Percentiles rank a stretch among this genome's conserved stretches.
phyloP scores from a whole-genome alignment of 345 rosid genomes.

The Laguncularia racemosa region DNA sequence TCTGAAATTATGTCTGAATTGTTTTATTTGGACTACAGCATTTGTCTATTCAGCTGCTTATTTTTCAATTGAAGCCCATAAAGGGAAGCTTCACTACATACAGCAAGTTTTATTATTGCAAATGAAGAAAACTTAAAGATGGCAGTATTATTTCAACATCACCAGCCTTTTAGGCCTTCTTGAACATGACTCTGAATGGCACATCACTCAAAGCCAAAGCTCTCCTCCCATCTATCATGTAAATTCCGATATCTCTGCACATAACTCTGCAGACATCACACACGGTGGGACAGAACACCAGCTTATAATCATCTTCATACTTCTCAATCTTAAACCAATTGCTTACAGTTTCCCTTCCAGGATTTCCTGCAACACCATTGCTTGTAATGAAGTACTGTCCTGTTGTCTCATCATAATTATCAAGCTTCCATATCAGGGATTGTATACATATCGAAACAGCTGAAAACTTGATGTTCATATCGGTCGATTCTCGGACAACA shows the following conservation, averaged over 20 bases:
- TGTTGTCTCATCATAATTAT: slow-evolving; percentile 21
- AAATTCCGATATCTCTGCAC: slow-evolving; percentile 53
- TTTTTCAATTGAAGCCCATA: too few species aligned
- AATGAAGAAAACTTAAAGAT: not conserved
- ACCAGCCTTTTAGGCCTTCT: slow-evolving; percentile 20
- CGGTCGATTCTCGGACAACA: slow-evolving; percentile 21
- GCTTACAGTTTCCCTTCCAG: slow-evolving; percentile 31
- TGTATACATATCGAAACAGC: slow-evolving; percentile 31
- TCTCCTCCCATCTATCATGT: slow-evolving; percentile 24
- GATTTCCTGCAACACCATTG: slow-evolving; percentile 56
- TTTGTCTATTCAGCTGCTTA: too few species aligned
- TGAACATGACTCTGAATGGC: slow-evolving; percentile 47
- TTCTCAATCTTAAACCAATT: slow-evolving; percentile 70
- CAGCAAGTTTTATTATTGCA: too few species aligned
- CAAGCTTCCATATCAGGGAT: slow-evolving; percentile 48
- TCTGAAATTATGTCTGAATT: too few species aligned
- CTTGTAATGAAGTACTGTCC: slow-evolving; percentile 34
- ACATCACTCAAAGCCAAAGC: slow-evolving; percentile 46
- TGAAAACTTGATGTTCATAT: slow-evolving; percentile 39
- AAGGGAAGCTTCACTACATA: too few species aligned
- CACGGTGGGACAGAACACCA: slow-evolving; percentile 55
- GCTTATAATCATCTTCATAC: slow-evolving; percentile 37
- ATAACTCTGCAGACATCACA: slow-evolving; percentile 40
- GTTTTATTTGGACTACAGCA: too few species aligned
- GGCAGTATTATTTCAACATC: not conserved